Percentiles rank a stretch among this genome's conserved stretches.
These are phyloP conservation scores for Graphiopsis chlorocephala DNA, from an alignment of 2,329 filamentous ascomycete genomes.

Conservation along the genomic window DNA sequence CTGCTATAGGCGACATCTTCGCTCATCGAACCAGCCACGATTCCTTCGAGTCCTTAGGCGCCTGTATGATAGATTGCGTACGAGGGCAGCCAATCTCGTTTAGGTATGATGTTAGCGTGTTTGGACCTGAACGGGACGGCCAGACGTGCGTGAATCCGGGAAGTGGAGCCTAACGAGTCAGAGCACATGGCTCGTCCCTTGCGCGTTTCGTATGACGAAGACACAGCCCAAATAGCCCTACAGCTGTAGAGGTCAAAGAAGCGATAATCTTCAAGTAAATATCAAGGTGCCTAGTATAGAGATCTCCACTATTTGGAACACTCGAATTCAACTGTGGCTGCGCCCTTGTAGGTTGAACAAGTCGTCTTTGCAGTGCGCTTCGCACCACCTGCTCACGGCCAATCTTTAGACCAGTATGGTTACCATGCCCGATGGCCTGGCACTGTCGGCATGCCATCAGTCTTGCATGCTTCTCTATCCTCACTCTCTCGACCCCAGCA, in stretches of 20 bases:
- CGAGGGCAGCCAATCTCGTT: not conserved
- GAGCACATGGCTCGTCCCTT: not conserved
- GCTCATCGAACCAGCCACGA: not conserved
- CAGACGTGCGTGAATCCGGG: not conserved
- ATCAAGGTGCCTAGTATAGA: not conserved
- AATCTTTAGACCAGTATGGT: too few species aligned
- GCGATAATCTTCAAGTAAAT: not conserved
- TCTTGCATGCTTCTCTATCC: not conserved
- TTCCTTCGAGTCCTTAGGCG: not conserved
- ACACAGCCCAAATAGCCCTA: not conserved
- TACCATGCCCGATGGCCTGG: not conserved
- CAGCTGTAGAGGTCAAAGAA: not conserved
- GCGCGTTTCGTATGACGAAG: not conserved
- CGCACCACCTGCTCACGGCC: not conserved
- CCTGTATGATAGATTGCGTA: not conserved
- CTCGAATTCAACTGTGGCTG: not conserved
- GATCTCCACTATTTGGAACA: not conserved
- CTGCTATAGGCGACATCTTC: not conserved
- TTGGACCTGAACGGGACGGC: not conserved
- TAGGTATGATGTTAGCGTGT: not conserved
- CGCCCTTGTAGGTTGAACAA: not conserved
- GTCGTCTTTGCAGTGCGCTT: not conserved
- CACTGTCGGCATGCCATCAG: not conserved
- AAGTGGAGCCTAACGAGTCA: not conserved
- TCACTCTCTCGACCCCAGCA: not conserved